These are phyloP conservation scores for Pseudevernia furfuracea DNA, from an alignment of 495 filamentous ascomycete species.

Conservation along the genomic window DNA sequence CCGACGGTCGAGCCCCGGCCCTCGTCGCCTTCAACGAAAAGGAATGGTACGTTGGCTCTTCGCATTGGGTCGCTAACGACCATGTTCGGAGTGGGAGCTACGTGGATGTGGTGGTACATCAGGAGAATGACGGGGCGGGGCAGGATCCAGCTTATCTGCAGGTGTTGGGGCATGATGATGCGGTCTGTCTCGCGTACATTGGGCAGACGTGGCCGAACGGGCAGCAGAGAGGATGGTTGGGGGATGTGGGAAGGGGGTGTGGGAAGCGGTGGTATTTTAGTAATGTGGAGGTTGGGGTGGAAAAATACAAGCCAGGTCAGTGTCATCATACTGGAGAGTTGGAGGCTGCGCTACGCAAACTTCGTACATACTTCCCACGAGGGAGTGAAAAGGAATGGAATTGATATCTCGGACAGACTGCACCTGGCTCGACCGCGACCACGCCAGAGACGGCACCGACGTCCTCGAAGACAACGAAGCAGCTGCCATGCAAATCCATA, in stretches of 20 bases:
- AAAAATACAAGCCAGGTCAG: background rate
- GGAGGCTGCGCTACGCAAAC: background rate
- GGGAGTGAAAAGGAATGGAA: background rate
- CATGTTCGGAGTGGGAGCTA: background rate
- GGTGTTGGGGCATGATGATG: constrained; percentile 7
- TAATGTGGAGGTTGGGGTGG: background rate
- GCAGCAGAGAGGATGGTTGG: constrained; percentile 2
- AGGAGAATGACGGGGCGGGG: background rate
- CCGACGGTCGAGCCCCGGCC: background rate
- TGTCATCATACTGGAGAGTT: background rate
- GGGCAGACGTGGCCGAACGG: constrained; percentile 8
- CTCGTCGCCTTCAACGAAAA: background rate
- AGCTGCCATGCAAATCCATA: background rate
- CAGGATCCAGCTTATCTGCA: background rate
- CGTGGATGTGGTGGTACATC: background rate
- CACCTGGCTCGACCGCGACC: constrained; percentile 10
- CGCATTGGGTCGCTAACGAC: background rate
- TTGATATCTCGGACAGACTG: background rate
- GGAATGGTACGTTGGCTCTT: background rate
- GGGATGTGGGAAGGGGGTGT: constrained; percentile 4
- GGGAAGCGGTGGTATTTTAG: constrained; percentile 5
- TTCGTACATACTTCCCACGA: background rate
- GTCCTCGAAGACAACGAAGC: background rate
- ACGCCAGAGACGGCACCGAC: background rate
- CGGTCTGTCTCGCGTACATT: constrained; percentile 7